Conservation (phyloP, 2,329 filamentous ascomycete genomes). For the Trichoderma simmonsii region DNA sequence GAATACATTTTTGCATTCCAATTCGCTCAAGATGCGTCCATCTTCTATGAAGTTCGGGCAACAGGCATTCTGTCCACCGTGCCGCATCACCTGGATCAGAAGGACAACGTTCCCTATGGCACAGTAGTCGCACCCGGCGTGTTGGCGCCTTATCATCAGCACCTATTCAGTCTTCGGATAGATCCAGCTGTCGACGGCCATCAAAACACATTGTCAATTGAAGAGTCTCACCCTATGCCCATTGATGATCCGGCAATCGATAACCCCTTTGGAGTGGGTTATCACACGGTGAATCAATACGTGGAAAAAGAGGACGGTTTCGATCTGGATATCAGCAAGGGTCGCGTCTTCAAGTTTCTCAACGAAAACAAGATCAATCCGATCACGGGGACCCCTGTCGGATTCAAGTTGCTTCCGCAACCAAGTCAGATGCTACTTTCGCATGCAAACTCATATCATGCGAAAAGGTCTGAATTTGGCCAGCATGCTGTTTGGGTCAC, state of each 20-base stretch:
- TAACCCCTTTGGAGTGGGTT: neutral
- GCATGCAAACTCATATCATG: slow-evolving; percentile 36
- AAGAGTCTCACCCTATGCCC: neutral
- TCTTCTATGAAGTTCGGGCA: slow-evolving; percentile 35
- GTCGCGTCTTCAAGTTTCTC: slow-evolving; percentile 48
- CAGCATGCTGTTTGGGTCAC: slow-evolving; percentile 46
- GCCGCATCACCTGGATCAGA: slow-evolving; percentile 27
- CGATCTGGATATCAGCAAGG: slow-evolving; percentile 63
- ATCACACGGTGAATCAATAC: neutral
- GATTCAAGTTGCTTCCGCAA: slow-evolving; percentile 25
- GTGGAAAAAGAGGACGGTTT: slow-evolving; percentile 50
- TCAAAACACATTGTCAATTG: slow-evolving; percentile 46
- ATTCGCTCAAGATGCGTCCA: slow-evolving; percentile 51
- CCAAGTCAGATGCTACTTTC: neutral
- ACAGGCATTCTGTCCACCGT: slow-evolving; percentile 44
- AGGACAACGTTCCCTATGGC: slow-evolving; percentile 34
- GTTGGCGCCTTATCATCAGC: slow-evolving; percentile 65
- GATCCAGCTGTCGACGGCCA: slow-evolving; percentile 62
- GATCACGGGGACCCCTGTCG: slow-evolving; percentile 42
- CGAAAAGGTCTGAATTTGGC: slow-evolving; percentile 41
- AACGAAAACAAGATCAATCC: slow-evolving; percentile 44
- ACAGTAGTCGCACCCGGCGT: slow-evolving; percentile 61
- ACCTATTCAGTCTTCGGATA: slow-evolving; percentile 64
- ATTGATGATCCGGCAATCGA: neutral
- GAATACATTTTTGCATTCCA: slow-evolving; percentile 48